Evolutionary conservation across 2,329 filamentous ascomycete species (phyloP), one percentile per base, ranked within the genome.

Genomic region (Rutstroemia sydowiana): DNA sequence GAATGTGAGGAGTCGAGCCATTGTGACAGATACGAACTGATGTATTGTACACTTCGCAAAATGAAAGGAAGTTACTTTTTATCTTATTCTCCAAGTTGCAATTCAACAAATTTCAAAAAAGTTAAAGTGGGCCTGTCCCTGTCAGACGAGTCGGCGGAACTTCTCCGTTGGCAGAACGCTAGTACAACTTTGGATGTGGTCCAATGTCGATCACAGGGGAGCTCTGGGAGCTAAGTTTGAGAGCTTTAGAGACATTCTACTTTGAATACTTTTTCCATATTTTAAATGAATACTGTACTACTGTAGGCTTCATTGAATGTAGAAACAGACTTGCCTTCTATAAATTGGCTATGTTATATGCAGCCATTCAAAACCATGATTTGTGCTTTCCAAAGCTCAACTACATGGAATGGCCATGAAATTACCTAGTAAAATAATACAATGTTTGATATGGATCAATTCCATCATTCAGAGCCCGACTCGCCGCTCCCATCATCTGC

Each of bases 1-100:
- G 58, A 78, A 65, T 56, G 70, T 73, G 56, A 80, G 69, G 21
- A 50, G 55, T 10, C 45, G 46, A 20, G 55, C 46, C 47, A 51
- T 52, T 13, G 21, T 37, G 42, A 16, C 16, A 44, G 11, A 46
- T 45, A 23, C 18, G 34, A 26, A 23, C 21, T 10, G 21, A 26
- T 39, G 20, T 39, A 21, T 7, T 39, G 36, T 18, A 18, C 36
- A 39, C 36, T 39, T 39, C n/a, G 20, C 20, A 20, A 16, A 20
- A 39, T 18, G 9, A 39, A 39, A 20, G 9, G 16, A 39, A 16
- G 10, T 16, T 39, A 16, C 20, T 26, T 13, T 23, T 13, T 14
- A 26, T 11, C 39, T 42, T 20, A 42, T 21, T 23, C 21, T 42
- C 21, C 39, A 42, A 23, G 13, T 42, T 42, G 9, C 18, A n/a